Conservation (phyloP, 768 basidiomycete species). For the Suillus subalutaceus region DNA sequence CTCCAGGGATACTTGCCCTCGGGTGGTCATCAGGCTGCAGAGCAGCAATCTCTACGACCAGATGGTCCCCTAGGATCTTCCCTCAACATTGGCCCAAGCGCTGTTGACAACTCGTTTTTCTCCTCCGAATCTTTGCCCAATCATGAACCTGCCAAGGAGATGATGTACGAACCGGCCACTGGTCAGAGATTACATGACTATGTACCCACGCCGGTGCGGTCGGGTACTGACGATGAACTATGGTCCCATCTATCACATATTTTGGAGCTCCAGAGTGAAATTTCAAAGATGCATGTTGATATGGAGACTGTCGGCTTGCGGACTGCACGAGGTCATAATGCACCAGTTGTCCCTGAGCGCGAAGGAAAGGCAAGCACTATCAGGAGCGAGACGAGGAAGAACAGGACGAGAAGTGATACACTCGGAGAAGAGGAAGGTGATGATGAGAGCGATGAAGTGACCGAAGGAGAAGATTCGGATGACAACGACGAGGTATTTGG, state of each 20-base stretch:
- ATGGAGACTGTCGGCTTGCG: constrained; percentile 62
- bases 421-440: constrained; percentile 35
- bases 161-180: constrained; percentile 37
- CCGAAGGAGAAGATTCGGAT: constrained; percentile 43
- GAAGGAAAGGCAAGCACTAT: constrained; percentile 20
- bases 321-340: constrained; percentile 11
- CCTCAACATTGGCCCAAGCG: constrained; percentile 12
- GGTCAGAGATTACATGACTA: constrained; percentile 29
- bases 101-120: constrained; percentile 8
- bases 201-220: constrained; percentile 15
- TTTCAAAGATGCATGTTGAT: constrained; percentile 71
- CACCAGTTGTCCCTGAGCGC: constrained; percentile 16
- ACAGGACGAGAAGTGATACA: constrained; percentile 37
- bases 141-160: constrained; percentile 15
- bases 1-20: constrained; percentile 41
- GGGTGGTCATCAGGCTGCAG: constrained; percentile 15
- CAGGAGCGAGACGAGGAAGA: constrained; percentile 15
- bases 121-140: constrained; percentile 6
- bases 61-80: constrained; percentile 7
- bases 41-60: constrained; percentile 10
- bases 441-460: constrained; percentile 30
- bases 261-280: constrained; percentile 71
- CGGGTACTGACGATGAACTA: constrained; percentile 46
- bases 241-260: constrained; percentile 73
- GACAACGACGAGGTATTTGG: constrained; percentile 47